Percentiles rank a stretch among this genome's conserved stretches.
phyloP scores from a whole-genome alignment of 352 stramenopile species.

The Pythium chondricola region DNA sequence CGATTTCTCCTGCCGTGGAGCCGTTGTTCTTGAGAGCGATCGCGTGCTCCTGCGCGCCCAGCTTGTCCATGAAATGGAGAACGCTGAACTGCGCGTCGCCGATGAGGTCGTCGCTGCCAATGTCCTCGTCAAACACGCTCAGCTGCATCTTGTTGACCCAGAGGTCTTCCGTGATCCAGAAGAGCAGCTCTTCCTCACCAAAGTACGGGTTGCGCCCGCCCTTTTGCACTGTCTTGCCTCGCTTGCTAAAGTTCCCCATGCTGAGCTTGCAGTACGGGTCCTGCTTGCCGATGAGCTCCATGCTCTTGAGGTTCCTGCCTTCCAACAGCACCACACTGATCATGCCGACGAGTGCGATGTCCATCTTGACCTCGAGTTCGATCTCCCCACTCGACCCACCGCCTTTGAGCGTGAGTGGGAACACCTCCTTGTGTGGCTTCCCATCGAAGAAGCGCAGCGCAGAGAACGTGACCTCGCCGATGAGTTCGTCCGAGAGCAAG shows the following conservation, averaged over 20 bases:
- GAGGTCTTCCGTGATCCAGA: constrained; percentile 89
- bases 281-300: constrained; percentile 87
- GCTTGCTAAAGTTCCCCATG: constrained; percentile 63
- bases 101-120: constrained; percentile 87
- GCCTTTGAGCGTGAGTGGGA: constrained; percentile 48
- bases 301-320: constrained; percentile 86
- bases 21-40: constrained; percentile 61
- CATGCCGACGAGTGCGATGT: constrained; percentile 79
- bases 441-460: constrained; percentile 78
- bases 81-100: constrained; percentile 68
- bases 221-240: constrained; percentile 63
- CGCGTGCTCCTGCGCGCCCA: constrained; percentile 37
- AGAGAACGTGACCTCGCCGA: constrained; percentile 64
- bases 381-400: constrained; percentile 41
- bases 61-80: constrained; percentile 62
- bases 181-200: constrained; percentile 85
- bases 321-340: constrained; percentile 82
- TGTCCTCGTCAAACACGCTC: constrained; percentile 83
- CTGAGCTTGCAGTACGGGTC: constrained; percentile 88
- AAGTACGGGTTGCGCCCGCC: constrained; percentile 89
- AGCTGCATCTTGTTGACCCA: constrained; percentile 82
- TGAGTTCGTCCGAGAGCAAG: constrained; percentile 77
- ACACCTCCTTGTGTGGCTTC: constrained; percentile 38
- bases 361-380: constrained; percentile 65
- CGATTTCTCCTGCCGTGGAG: constrained; percentile 64